A percentile compares a stretch with the other conserved stretches of the same genome.
Conservation (phyloP, 768 basidiomycete species). For the Crassisporium funariophilum region DNA sequence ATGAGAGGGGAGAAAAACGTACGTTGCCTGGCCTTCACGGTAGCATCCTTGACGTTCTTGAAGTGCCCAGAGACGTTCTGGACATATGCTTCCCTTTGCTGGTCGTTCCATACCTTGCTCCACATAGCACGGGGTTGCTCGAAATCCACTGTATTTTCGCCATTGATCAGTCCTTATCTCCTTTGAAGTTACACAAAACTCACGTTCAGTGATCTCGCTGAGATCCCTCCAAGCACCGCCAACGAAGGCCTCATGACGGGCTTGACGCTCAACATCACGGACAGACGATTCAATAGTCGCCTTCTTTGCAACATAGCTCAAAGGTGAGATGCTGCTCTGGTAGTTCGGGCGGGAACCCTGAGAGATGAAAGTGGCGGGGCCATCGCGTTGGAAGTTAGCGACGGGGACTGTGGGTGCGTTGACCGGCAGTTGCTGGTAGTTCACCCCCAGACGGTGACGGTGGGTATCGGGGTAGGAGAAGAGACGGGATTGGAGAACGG, state of each 20-base stretch:
- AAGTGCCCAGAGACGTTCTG: constrained; percentile 69
- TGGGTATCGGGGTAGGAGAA: constrained; percentile 95
- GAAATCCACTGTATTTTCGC: constrained; percentile 63
- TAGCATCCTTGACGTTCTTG: constrained; percentile 57
- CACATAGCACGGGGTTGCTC: constrained; percentile 80
- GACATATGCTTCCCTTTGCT: constrained; percentile 61
- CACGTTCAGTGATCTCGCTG: constrained; percentile 79
- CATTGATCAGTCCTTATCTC: neutral
- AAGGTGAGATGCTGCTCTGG: constrained; percentile 73
- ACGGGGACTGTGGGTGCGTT: constrained; percentile 76
- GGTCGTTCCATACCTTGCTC: constrained; percentile 65
- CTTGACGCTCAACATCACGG: constrained; percentile 41
- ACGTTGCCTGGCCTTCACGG: constrained; percentile 69
- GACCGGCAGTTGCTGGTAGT: constrained; percentile 87
- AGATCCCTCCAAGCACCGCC: constrained; percentile 70
- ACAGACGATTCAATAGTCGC: constrained; percentile 44
- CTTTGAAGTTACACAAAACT: constrained; percentile 34
- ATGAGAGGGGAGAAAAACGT: constrained; percentile 24
- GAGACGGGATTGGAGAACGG: constrained; percentile 90
- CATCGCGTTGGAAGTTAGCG: constrained; percentile 94
- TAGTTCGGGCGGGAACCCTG: constrained; percentile 90
- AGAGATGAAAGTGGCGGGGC: constrained; percentile 64
- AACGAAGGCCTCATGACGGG: constrained; percentile 74
- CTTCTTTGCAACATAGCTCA: constrained; percentile 58
- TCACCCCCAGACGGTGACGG: constrained; percentile 78